A percentile compares a stretch with the other conserved stretches of the same genome.
These are phyloP conservation scores for Ceratocystis eucalypticola DNA, from an alignment of 2,329 filamentous ascomycete genomes.

Conservation along the genomic window DNA sequence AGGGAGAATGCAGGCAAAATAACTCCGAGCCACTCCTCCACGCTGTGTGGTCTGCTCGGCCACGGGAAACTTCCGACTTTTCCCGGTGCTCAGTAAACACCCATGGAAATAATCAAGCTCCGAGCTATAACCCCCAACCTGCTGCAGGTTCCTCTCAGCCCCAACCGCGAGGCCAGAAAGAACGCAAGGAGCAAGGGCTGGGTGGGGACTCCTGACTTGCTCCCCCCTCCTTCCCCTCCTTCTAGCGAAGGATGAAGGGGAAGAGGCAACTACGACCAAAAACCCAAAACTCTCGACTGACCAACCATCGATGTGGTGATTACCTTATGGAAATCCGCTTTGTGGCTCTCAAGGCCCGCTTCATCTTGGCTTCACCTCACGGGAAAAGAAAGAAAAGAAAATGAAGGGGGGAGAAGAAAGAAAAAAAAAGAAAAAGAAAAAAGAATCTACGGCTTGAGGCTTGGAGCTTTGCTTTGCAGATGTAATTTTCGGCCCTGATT, in stretches of 20 bases:
- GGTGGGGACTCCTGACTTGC: not conserved
- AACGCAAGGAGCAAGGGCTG: not conserved
- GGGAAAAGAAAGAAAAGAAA: too few species aligned
- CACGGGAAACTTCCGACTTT: not conserved
- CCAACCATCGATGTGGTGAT: conserved; percentile 3
- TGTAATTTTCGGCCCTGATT: not conserved
- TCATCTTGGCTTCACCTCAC: not conserved
- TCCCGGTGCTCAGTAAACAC: not conserved
- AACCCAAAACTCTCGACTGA: not conserved
- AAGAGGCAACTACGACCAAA: not conserved
- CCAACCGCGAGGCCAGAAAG: conserved; percentile 3
- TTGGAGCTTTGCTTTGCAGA: not conserved
- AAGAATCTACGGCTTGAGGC: not conserved
- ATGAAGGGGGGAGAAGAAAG: not conserved
- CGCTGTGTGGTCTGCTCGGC: not conserved
- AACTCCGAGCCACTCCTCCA: not conserved
- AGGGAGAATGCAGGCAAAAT: not conserved
- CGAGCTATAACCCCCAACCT: not conserved
- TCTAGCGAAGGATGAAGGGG: not conserved
- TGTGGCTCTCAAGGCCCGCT: conserved; percentile 1
- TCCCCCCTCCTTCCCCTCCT: not conserved
- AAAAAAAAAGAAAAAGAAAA: not conserved
- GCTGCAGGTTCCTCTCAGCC: not conserved
- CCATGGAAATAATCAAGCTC: not conserved
- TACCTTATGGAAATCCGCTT: conserved; percentile 2